phyloP scores from a whole-genome alignment of 1,284 basidiomycete genomes.

The Sanghuangporus sanghuang region DNA sequence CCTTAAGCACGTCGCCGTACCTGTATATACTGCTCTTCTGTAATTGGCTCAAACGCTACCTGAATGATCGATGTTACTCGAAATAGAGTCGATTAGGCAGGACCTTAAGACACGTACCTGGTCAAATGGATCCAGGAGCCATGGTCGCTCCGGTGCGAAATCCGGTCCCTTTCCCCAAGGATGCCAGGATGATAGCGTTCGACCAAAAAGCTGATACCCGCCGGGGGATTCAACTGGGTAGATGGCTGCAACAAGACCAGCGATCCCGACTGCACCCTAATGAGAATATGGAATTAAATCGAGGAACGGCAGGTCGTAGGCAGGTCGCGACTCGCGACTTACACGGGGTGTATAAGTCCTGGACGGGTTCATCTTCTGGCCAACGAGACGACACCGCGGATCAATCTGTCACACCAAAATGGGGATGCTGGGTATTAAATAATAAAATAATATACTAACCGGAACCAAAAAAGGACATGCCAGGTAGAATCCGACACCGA shows the following conservation, averaged over 20 bases:
- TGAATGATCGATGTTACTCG: slow-evolving; percentile 20
- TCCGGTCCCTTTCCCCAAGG: slow-evolving; percentile 51
- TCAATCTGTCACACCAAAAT: slow-evolving; percentile 40
- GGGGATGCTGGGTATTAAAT: background rate
- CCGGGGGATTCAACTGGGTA: slow-evolving; percentile 65
- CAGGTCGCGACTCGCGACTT: slow-evolving; percentile 17
- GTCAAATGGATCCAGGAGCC: slow-evolving; percentile 62
- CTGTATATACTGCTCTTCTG: slow-evolving; percentile 41
- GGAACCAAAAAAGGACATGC: slow-evolving; percentile 58
- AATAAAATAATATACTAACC: slow-evolving; percentile 29
- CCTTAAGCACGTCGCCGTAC: slow-evolving; percentile 23
- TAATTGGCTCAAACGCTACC: slow-evolving; percentile 43
- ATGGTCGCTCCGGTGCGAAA: slow-evolving; percentile 46
- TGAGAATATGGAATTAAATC: background rate
- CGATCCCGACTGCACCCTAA: slow-evolving; percentile 61
- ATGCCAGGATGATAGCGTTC: slow-evolving; percentile 56
- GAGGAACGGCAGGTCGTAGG: background rate
- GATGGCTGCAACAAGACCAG: slow-evolving; percentile 55
- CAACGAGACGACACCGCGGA: slow-evolving; percentile 52
- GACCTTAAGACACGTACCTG: slow-evolving; percentile 35
- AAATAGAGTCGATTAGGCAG: background rate
- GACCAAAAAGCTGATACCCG: slow-evolving; percentile 59
- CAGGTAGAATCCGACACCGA: slow-evolving; percentile 59
- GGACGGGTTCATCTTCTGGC: slow-evolving; percentile 64
- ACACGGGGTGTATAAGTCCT: slow-evolving; percentile 56